Evolutionary conservation across 495 filamentous ascomycete genomes (phyloP).

Genomic region (Cenococcum geophilum): DNA sequence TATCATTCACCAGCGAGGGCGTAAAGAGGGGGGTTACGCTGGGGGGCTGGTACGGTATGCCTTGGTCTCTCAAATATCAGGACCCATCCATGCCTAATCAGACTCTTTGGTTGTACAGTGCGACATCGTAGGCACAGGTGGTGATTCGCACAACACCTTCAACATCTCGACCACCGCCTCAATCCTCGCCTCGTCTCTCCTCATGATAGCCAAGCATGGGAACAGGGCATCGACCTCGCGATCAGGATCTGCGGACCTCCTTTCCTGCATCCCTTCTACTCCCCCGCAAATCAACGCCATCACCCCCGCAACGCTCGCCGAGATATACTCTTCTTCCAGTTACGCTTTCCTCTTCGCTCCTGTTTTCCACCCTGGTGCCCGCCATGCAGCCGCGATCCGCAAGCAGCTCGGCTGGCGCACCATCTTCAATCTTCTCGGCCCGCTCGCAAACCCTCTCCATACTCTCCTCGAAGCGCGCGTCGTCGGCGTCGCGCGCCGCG

Average conservation of each 20-base stretch:
- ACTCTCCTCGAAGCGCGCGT: slow-evolving; percentile 75
- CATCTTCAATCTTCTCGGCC: slow-evolving; percentile 67
- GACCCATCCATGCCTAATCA: neutral
- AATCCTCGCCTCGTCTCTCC: slow-evolving; percentile 76
- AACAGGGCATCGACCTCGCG: slow-evolving; percentile 93
- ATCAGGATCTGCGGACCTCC: slow-evolving; percentile 90
- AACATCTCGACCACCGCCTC: slow-evolving; percentile 94
- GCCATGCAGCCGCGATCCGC: slow-evolving; percentile 73
- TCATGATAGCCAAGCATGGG: slow-evolving; percentile 88
- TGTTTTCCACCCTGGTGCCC: slow-evolving; percentile 92
- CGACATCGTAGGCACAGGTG: slow-evolving; percentile 97
- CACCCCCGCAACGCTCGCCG: slow-evolving; percentile 58
- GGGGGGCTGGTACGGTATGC: slow-evolving; percentile 35
- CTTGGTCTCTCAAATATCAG: neutral
- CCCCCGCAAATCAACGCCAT: slow-evolving; percentile 68
- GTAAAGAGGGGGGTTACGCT: slow-evolving; percentile 61
- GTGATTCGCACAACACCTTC: slow-evolving; percentile 94
- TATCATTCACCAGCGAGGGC: slow-evolving; percentile 51
- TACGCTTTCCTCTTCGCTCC: slow-evolving; percentile 97
- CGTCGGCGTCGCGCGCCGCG: slow-evolving; percentile 80
- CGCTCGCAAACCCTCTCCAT: slow-evolving; percentile 82
- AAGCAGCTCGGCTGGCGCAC: slow-evolving; percentile 80
- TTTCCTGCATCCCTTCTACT: slow-evolving; percentile 60
- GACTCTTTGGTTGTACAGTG: slow-evolving; percentile 47
- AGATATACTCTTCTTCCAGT: slow-evolving; percentile 68